A percentile compares a stretch with the other conserved stretches of the same genome.
Conservation (phyloP, 129 eudicot species). For the Centrapalus pauciflorus region DNA sequence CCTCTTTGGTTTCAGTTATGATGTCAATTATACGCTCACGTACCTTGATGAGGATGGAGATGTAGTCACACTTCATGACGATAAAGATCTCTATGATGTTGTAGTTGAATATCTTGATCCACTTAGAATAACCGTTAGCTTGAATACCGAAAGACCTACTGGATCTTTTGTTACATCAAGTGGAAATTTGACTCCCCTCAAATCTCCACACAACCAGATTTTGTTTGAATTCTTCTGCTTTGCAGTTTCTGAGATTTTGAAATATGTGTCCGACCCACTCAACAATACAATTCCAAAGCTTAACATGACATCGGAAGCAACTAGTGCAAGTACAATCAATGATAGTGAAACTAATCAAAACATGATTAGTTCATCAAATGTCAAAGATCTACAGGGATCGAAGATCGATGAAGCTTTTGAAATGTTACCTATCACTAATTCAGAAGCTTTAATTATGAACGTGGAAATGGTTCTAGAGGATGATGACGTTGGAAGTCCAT, state of each 20-base stretch:
- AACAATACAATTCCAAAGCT: constrained; percentile 21
- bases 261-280: constrained; percentile 34
- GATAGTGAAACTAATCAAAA: constrained; percentile 9
- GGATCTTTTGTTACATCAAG: constrained; percentile 17
- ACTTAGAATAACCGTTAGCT: constrained; percentile 41
- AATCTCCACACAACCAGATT: constrained; percentile 26
- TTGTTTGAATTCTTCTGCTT: constrained; percentile 9
- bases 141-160: constrained; percentile 24
- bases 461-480: not conserved
- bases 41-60: constrained; percentile 69
- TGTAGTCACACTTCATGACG: constrained; percentile 54
- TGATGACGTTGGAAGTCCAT: not conserved
- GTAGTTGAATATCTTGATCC: constrained; percentile 58
- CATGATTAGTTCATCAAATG: not conserved
- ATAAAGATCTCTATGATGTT: constrained; percentile 58
- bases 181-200: constrained; percentile 36
- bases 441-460: not conserved
- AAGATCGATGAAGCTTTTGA: not conserved
- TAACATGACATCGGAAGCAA: constrained; percentile 33
- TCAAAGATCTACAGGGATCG: not conserved
- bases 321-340: no score
- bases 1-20: constrained; percentile 49
- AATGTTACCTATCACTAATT: not conserved
- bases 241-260: constrained; percentile 33
- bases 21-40: constrained; percentile 35